These are phyloP conservation scores for Quercus glauca DNA, from an alignment of 306 rosid species.

Conservation along the genomic window DNA sequence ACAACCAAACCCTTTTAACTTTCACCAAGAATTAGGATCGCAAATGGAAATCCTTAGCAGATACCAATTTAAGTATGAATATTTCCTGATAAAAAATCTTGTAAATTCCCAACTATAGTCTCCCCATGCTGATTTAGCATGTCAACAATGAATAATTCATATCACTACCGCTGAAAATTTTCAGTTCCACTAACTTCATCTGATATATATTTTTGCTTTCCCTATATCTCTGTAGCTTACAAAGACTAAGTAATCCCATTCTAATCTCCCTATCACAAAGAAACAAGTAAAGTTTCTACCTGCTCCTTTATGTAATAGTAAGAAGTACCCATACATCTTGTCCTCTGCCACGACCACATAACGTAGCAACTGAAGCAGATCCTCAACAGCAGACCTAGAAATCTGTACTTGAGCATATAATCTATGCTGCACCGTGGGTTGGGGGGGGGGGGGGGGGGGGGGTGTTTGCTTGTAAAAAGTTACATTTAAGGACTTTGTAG, in stretches of 20 bases:
- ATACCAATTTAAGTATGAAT: not conserved
- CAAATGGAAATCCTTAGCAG: not conserved
- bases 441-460: no score
- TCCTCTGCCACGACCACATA: not conserved
- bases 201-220: not conserved
- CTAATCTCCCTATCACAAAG: not conserved
- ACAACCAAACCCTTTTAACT: conserved; percentile 2
- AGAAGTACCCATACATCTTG: not conserved
- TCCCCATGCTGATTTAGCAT: not conserved
- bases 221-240: not conserved
- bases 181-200: not conserved
- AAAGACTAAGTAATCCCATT: not conserved
- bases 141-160: not conserved
- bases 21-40: not conserved
- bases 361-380: not conserved
- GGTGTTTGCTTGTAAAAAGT: not conserved
- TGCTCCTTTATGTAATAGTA: not conserved
- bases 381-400: not conserved
- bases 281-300: not conserved
- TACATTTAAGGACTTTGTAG: not conserved
- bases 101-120: not conserved
- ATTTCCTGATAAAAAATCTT: not conserved
- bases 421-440: not conserved
- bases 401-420: not conserved
- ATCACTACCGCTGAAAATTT: not conserved